Evolutionary conservation across 495 filamentous ascomycete species (phyloP).

Genomic region (Niebla homalea): DNA sequence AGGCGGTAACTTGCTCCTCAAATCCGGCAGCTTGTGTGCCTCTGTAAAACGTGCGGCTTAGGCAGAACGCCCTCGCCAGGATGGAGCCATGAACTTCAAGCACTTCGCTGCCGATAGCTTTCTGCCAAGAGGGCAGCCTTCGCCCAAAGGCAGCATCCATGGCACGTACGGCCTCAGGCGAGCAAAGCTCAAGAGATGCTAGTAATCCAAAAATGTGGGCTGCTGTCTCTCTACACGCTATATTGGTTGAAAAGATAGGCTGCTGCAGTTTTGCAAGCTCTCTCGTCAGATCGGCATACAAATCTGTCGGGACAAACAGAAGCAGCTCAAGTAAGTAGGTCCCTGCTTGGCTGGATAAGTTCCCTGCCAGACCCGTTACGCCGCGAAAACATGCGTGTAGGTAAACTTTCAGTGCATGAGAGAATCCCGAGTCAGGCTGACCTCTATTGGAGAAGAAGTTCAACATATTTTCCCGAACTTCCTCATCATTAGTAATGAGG

Average conservation of each 20-base stretch:
- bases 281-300: conserved; percentile 35
- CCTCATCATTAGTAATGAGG: conserved; percentile 49
- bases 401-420: conserved; percentile 23
- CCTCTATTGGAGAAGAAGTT: conserved; percentile 30
- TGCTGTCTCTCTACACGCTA: conserved; percentile 44
- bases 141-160: conserved; percentile 29
- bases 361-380: conserved; percentile 35
- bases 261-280: conserved; percentile 37
- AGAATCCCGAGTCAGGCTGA: conserved; percentile 3
- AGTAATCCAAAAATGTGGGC: conserved; percentile 69
- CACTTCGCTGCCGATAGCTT: conserved; percentile 45
- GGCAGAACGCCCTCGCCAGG: conserved; percentile 41
- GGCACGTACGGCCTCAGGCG: conserved; percentile 22
- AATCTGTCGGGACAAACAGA: conserved; percentile 42
- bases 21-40: conserved; percentile 20
- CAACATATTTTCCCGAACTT: conserved; percentile 44
- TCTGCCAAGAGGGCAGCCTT: conserved; percentile 35
- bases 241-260: conserved; percentile 56
- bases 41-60: conserved; percentile 45
- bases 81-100: conserved; percentile 49
- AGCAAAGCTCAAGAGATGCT: conserved; percentile 45
- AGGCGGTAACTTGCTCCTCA: conserved; percentile 24
- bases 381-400: conserved; percentile 45
- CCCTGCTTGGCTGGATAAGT: conserved; percentile 40
- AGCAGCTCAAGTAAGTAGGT: conserved; percentile 53